Evolutionary conservation across 371 early-diverging fungal genomes (phyloP), one percentile per base, ranked within the genome.

Genomic region (Encephalitozoon cuniculi): DNA sequence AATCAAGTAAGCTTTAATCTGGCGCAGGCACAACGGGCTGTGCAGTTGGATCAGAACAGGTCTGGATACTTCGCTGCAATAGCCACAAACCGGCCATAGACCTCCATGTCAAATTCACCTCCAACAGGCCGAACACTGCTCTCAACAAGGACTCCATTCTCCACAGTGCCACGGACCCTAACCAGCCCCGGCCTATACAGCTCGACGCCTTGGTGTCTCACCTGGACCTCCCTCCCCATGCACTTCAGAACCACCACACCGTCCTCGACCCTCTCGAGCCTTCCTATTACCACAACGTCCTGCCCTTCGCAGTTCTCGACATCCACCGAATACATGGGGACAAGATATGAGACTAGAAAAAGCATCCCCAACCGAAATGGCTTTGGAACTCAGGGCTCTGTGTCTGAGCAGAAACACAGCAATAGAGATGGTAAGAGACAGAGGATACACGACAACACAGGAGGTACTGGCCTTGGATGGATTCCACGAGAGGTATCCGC

Each of bases 351-450:
- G 34, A 34, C 18, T 12, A 21, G n/a, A 59, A 59, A 59, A 59
- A 34, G 11, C 30, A 59, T 59, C 52, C 52, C 52, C 30, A 30
- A 7, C 39, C n/a, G 37, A 46, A 43, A 73, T 73, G 73, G 46
- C 73, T 21, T 75, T 68, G 43, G 71, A 75, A 37, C 30, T 71
- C 12, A n/a, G 81, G 12, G 73, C 76, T 66, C 52, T 82, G 9
- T 84, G 75, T 67, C 66, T 82, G 11, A 72, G 79, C 65, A 75
- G 80, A 76, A 81, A 82, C 21, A 83, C 83, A 37, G 18, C 80
- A 8, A 74, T 79, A 74, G 79, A 85, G 67, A 81, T 85, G 82
- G 51, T 81, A 55, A 71, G 49, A 26, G 74, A 74, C 25, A 41
- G 85, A 21, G 83, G 80, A 66, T 81, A 81, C 66, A 63, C 46